phyloP scores from a whole-genome alignment of 2,329 filamentous ascomycete species.

The Cytospora schulzeri region DNA sequence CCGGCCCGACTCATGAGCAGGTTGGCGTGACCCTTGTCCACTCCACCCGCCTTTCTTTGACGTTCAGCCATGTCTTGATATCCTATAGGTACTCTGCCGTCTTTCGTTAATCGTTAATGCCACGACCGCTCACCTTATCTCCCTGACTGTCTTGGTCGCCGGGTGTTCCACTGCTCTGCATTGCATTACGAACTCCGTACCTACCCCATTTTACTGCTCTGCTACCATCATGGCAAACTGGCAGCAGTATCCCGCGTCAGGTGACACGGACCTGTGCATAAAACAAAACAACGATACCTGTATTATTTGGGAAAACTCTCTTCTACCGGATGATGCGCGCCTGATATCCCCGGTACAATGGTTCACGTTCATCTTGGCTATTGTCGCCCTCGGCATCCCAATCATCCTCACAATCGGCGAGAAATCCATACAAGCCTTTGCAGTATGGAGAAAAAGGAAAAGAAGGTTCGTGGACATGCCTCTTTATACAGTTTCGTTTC shows the following conservation, averaged over 20 bases:
- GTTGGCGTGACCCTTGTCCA: neutral
- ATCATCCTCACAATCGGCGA: conserved; percentile 26
- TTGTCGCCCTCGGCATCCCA: conserved; percentile 31
- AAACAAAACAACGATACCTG: conserved; percentile 30
- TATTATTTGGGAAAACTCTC: conserved; percentile 37
- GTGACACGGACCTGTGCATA: conserved; percentile 32
- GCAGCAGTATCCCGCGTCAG: conserved; percentile 36
- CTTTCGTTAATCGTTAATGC: conserved; percentile 19
- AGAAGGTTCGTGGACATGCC: conserved; percentile 8
- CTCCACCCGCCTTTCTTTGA: neutral
- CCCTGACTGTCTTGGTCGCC: conserved; percentile 18
- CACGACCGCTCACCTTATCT: conserved; percentile 7
- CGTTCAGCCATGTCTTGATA: conserved; percentile 20
- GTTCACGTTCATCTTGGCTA: conserved; percentile 34
- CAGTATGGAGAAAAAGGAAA: conserved; percentile 24
- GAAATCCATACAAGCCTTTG: conserved; percentile 2
- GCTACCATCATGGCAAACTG: conserved; percentile 38
- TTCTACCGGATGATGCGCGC: conserved; percentile 31
- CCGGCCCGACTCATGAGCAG: neutral
- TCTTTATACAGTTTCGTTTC: neutral
- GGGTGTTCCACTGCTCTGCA: conserved; percentile 18
- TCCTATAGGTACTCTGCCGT: conserved; percentile 1
- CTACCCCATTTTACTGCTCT: neutral
- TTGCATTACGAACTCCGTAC: conserved; percentile 6
- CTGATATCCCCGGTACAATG: conserved; percentile 35